Evolutionary conservation across 2,329 filamentous ascomycete species (phyloP).

Genomic region (Dothideomycetes sp.): DNA sequence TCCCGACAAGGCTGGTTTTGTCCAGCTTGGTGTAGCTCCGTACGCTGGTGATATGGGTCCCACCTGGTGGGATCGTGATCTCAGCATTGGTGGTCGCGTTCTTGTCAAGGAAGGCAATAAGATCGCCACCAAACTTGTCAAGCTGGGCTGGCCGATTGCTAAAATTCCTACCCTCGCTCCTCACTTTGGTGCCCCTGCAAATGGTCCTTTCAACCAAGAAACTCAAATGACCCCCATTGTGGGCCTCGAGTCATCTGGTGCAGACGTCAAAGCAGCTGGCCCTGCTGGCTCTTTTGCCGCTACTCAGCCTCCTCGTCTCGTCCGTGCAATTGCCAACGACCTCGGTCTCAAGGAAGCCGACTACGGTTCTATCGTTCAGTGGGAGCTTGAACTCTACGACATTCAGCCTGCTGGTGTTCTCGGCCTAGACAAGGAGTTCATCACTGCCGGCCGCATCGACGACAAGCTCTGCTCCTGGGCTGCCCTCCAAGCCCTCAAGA

Average conservation of each 20-base stretch:
- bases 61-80: conserved; percentile 96
- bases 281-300: conserved; percentile 58
- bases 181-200: conserved; percentile 70
- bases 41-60: conserved; percentile 80
- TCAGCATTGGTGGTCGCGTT: conserved; percentile 82
- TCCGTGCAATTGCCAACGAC: conserved; percentile 68
- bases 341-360: conserved; percentile 55
- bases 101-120: conserved; percentile 73
- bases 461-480: conserved; percentile 97
- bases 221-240: conserved; percentile 93
- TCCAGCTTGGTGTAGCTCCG: conserved; percentile 82
- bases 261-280: conserved; percentile 17
- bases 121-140: conserved; percentile 71
- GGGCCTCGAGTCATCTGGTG: conserved; percentile 61
- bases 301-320: conserved; percentile 75
- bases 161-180: conserved; percentile 84
- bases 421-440: conserved; percentile 83
- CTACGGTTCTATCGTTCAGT: conserved; percentile 69
- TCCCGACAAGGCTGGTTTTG: conserved; percentile 71
- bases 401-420: conserved; percentile 72
- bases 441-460: conserved; percentile 90
- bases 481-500: conserved; percentile 70
- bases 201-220: conserved; percentile 67
- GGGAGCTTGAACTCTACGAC: conserved; percentile 95
- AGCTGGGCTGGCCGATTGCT: conserved; percentile 90